Conservation (phyloP, 2,329 filamentous ascomycete species). For the Keithomyces neogunnii region DNA sequence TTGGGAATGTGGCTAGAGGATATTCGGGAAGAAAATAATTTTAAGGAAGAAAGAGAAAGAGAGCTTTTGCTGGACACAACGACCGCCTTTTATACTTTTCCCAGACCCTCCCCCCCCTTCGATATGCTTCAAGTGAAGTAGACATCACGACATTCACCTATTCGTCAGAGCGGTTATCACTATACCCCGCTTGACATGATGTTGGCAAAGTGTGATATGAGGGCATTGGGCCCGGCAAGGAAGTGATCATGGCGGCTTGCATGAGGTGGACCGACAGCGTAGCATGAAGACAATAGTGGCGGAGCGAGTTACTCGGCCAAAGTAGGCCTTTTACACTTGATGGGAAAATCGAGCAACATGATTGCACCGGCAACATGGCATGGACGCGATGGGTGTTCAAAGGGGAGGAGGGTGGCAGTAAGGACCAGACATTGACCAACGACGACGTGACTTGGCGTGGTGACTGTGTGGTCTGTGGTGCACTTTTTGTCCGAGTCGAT, state of each 20-base stretch:
- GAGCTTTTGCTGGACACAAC: slow-evolving; percentile 34
- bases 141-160: slow-evolving; percentile 35
- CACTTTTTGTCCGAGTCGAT: neutral
- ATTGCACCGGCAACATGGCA: neutral
- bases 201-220: slow-evolving; percentile 20
- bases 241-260: slow-evolving; percentile 26
- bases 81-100: slow-evolving; percentile 57
- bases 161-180: slow-evolving; percentile 29
- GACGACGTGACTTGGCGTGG: slow-evolving; percentile 1
- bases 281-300: slow-evolving; percentile 15
- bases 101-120: slow-evolving; percentile 21
- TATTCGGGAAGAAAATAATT: slow-evolving; percentile 17
- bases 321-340: slow-evolving; percentile 1
- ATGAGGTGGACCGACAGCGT: slow-evolving; percentile 24
- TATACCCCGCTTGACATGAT: slow-evolving; percentile 31
- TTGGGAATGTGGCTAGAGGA: neutral
- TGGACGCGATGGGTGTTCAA: slow-evolving; percentile 3
- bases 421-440: slow-evolving; percentile 10
- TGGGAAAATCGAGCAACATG: neutral
- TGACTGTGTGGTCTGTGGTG: neutral
- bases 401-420: slow-evolving; percentile 15
- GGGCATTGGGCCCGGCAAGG: slow-evolving; percentile 16
- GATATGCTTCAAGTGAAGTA: slow-evolving; percentile 24
- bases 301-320: slow-evolving; percentile 10
- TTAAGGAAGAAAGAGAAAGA: slow-evolving; percentile 46